Conservation (phyloP, 73 alveolate genomes). For the Paramecium caudatum region DNA sequence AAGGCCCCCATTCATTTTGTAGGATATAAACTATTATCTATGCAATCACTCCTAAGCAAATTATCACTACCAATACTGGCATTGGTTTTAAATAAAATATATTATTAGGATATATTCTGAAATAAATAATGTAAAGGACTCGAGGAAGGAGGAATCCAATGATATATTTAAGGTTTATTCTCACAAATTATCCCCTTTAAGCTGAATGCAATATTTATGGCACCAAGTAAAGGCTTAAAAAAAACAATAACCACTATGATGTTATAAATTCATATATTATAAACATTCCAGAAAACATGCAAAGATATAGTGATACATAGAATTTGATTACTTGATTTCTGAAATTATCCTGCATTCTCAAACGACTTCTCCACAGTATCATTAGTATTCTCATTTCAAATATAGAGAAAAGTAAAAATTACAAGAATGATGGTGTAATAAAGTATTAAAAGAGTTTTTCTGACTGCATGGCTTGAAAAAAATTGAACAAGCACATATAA, state of each 20-base stretch:
- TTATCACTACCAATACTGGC: not conserved
- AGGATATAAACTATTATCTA: conserved; percentile 31
- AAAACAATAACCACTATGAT: conserved; percentile 27
- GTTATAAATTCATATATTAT: not conserved
- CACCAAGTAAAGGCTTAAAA: conserved; percentile 31
- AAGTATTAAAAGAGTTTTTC: conserved; percentile 51
- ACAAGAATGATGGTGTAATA: conserved; percentile 72
- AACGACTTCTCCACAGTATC: conserved; percentile 64
- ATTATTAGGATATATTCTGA: conserved; percentile 63
- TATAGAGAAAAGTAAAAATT: conserved; percentile 30
- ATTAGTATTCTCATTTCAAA: conserved; percentile 73
- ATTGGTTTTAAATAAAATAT: conserved; percentile 37
- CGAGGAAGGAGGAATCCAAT: conserved; percentile 64
- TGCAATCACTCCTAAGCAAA: not conserved
- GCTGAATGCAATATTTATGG: conserved; percentile 68
- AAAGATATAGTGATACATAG: conserved; percentile 1
- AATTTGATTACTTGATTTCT: conserved; percentile 29
- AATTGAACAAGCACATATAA: not conserved
- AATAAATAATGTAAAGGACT: conserved; percentile 45
- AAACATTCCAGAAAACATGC: not conserved
- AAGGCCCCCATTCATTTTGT: conserved; percentile 58
- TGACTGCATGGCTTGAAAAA: conserved; percentile 14
- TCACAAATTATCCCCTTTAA: conserved; percentile 58
- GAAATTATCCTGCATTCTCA: conserved; percentile 6
- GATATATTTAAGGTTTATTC: conserved; percentile 14